A percentile compares a stretch with the other conserved stretches of the same genome.
phyloP scores from a whole-genome alignment of 2,329 filamentous ascomycete genomes.

The Cercospora nicotianae region DNA sequence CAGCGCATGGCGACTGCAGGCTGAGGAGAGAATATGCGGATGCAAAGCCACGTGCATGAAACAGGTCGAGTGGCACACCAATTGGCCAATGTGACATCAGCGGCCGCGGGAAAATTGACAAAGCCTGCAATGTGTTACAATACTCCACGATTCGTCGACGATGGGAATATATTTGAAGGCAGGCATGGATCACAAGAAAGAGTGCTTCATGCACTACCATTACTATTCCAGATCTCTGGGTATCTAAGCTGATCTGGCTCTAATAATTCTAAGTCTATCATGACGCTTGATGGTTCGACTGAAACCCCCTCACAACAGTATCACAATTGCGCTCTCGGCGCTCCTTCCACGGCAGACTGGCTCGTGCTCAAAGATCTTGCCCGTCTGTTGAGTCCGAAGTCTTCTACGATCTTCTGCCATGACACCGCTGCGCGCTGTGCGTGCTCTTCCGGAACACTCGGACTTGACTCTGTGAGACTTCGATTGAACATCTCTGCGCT shows the following conservation, averaged over 20 bases:
- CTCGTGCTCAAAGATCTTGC: not conserved
- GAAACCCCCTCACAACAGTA: not conserved
- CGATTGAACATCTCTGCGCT: conserved; percentile 70
- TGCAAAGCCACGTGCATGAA: not conserved
- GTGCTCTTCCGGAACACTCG: conserved; percentile 56
- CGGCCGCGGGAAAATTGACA: not conserved
- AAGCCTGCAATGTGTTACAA: not conserved
- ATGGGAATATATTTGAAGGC: not conserved
- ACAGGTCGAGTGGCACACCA: not conserved
- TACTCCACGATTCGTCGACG: not conserved
- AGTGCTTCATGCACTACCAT: not conserved
- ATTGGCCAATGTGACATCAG: not conserved
- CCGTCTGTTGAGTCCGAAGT: conserved; percentile 31
- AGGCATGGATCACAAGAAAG: not conserved
- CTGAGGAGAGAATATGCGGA: not conserved
- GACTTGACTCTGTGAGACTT: conserved; percentile 55
- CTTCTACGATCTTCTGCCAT: conserved; percentile 53
- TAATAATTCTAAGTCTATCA: not conserved
- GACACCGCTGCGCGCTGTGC: conserved; percentile 53
- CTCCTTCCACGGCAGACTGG: conserved; percentile 15
- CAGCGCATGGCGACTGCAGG: not conserved
- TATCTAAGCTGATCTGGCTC: conserved; percentile 12
- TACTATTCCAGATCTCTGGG: conserved; percentile 8
- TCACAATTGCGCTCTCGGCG: conserved; percentile 26
- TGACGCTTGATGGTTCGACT: not conserved